Conservation (phyloP, 805 yeast species). For the Dipodascus geniculatus region DNA sequence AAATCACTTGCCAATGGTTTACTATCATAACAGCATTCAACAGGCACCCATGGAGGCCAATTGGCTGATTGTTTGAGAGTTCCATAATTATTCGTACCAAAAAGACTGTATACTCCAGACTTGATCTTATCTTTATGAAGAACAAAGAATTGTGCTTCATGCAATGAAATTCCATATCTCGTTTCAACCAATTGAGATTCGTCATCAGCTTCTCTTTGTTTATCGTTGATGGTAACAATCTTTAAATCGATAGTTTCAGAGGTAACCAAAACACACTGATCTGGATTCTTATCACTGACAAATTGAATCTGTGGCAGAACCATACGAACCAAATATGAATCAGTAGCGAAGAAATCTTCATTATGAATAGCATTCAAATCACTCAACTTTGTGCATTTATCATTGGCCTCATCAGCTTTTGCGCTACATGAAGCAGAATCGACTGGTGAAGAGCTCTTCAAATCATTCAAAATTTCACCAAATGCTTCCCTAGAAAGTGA, state of each 20-base stretch:
- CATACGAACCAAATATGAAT: constrained; percentile 54
- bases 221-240: constrained; percentile 46
- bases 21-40: constrained; percentile 53
- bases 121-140: constrained; percentile 41
- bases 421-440: neutral
- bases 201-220: constrained; percentile 28
- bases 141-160: constrained; percentile 62
- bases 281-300: constrained; percentile 37
- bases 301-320: constrained; percentile 78
- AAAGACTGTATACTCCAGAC: constrained; percentile 31
- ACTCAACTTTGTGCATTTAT: constrained; percentile 11
- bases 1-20: constrained; percentile 26
- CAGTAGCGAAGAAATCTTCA: constrained; percentile 27
- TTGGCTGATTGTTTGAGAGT: constrained; percentile 28
- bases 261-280: constrained; percentile 54
- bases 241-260: constrained; percentile 63
- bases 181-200: constrained; percentile 43
- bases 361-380: constrained; percentile 1
- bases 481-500: neutral
- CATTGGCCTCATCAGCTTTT: neutral
- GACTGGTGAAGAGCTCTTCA: neutral
- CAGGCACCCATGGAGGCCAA: constrained; percentile 91
- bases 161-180: constrained; percentile 56
- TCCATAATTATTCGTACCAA: constrained; percentile 45
- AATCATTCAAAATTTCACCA: neutral